Evolutionary conservation across 768 basidiomycete genomes (phyloP), one percentile per base, ranked within the genome.

Genomic region (Pseudohyphozyma bogoriensis): DNA sequence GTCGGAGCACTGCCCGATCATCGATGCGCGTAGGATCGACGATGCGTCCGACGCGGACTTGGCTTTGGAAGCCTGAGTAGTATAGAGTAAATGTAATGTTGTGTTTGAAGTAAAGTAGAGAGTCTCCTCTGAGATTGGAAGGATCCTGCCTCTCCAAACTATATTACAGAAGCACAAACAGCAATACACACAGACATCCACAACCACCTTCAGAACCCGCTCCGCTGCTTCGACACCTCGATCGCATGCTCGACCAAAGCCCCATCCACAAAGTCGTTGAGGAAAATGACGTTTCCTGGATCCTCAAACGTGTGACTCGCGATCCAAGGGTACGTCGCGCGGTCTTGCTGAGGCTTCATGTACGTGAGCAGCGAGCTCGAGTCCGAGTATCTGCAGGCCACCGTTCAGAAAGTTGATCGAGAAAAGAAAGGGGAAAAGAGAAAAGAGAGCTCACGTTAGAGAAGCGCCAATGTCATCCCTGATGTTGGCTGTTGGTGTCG

Each of bases 281-380:
- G 36, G 2, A 52, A 26, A 8, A 39, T 26, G n/a, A 52, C 51
- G 51, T 52, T 52, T 4, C 51, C 51, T 2, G 36, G 51, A 4
- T 52, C 51, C 3, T 39, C 4, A 16, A 52, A 52, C 10, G 12
- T 36, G 35, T 16, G 36, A 5, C 6, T 52, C 36, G 24, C 35
- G n/a, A 52, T 22, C 51, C 51, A 52, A 26, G 51, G 51, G 36
- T 52, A 52, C 28, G 47, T 49, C 29, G 26, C 51, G 20, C 51
- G 51, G 16, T 52, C 51, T 26, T 26, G 24, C 28, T 28, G n/a
- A 6, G 51, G 51, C 36, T 52, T 52, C 36, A 52, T 37, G 20
- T 28, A 52, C 2, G 51, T 52, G 11, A 52, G 36, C 24, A 52
- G 18, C 9, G 51, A 52, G 36, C n/a, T 24, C 36, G 51, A 52